phyloP scores from a whole-genome alignment of 2,329 filamentous ascomycete species.

The Neofusicoccum sp. region DNA sequence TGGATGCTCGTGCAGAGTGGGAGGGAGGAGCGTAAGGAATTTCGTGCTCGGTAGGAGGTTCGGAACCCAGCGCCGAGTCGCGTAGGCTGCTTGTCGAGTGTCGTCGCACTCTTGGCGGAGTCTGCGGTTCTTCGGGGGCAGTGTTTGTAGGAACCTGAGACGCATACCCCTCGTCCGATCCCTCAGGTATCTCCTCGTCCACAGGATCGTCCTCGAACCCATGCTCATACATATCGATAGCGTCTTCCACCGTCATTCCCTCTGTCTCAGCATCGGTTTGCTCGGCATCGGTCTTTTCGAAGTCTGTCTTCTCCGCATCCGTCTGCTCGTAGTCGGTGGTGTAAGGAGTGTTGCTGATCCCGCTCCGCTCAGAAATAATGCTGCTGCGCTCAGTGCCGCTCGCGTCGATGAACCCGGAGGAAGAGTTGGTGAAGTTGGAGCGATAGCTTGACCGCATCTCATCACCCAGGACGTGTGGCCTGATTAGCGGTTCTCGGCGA shows the following conservation, averaged over 20 bases:
- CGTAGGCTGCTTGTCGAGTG: conserved; percentile 15
- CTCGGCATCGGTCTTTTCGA: conserved; percentile 23
- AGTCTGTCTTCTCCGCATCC: conserved; percentile 18
- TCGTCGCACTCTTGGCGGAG: conserved; percentile 15
- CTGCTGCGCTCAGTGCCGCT: conserved; percentile 80
- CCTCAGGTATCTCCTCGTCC: conserved; percentile 30
- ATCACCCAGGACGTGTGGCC: conserved; percentile 31
- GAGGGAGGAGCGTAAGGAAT: conserved; percentile 16
- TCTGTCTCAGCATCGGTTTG: conserved; percentile 33
- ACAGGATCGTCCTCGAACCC: conserved; percentile 51
- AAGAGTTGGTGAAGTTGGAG: conserved; percentile 57
- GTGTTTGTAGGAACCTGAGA: conserved; percentile 21
- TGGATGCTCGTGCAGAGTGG: conserved; percentile 11
- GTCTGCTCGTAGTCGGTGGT: conserved; percentile 43
- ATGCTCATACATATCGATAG: conserved; percentile 60
- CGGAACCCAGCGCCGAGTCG: conserved; percentile 15
- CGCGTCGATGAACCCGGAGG: conserved; percentile 56
- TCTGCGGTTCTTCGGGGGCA: conserved; percentile 17
- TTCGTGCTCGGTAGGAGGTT: conserved; percentile 12
- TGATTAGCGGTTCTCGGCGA: conserved; percentile 32
- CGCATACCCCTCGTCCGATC: conserved; percentile 24
- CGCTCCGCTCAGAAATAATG: conserved; percentile 72
- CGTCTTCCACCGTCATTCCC: conserved; percentile 59
- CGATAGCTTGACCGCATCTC: conserved; percentile 58
- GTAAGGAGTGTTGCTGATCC: conserved; percentile 66